Conservation (phyloP, 805 yeast species). For the Wickerhamiella dianesei region DNA sequence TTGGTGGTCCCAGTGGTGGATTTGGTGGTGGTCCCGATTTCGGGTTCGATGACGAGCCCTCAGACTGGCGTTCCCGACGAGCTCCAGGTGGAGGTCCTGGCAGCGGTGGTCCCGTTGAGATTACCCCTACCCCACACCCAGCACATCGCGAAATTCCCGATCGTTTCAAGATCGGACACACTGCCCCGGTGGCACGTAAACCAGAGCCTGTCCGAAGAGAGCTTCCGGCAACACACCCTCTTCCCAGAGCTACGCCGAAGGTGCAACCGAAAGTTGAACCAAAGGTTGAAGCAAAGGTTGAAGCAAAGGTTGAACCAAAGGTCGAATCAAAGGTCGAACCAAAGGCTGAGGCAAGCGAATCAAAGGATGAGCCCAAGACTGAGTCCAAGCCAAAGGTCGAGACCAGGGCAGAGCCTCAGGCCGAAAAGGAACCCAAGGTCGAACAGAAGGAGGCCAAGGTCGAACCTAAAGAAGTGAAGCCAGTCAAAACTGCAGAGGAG, state of each 20-base stretch:
- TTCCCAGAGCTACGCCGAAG: no score
- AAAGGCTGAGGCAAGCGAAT: conserved; percentile 3
- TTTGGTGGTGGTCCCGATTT: neutral
- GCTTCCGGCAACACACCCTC: no score
- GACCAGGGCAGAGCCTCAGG: neutral
- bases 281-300: neutral
- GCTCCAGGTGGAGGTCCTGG: neutral
- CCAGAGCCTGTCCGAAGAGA: no score
- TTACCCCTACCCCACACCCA: neutral
- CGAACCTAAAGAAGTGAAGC: neutral
- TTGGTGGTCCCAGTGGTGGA: neutral
- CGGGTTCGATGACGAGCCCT: conserved; percentile 2
- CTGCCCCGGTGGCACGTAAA: neutral
- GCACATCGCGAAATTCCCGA: conserved; percentile 5
- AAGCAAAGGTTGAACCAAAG: neutral
- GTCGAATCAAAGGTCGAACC: conserved; percentile 3
- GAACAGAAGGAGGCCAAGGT: conserved; percentile 3
- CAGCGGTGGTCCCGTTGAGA: no score
- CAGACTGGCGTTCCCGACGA: conserved; percentile 3
- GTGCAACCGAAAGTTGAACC: no score
- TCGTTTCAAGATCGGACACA: conserved; percentile 1
- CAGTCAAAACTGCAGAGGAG: conserved; percentile 6
- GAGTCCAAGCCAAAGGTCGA: neutral
- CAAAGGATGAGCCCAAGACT: neutral
- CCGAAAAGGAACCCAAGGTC: conserved; percentile 2